A percentile compares a stretch with the other conserved stretches of the same genome.
Evolutionary conservation across 129 eudicot genomes (phyloP).

Genomic region (Daucus carota): DH1_v3.0 NC_030381.2:3566501-3567000

Average conservation of each 20-base stretch:
- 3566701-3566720: conserved; percentile 76
- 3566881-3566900: conserved; percentile 51
- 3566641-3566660: conserved; percentile 88
- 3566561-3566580: too few relatives aligned
- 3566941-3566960: conserved; percentile 83
- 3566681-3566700: conserved; percentile 92
- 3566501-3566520: too few relatives aligned
- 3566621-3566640: conserved; percentile 51
- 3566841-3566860: conserved; percentile 84
- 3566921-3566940: conserved; percentile 67
- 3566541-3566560: too few relatives aligned
- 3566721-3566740: conserved; percentile 90
- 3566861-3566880: conserved; percentile 56
- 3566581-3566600: conserved; percentile 95
- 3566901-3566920: conserved; percentile 62
- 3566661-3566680: conserved; percentile 84
- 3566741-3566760: conserved; percentile 85
- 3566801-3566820: conserved; percentile 96
- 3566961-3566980: conserved; percentile 59
- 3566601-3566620: conserved; percentile 68
- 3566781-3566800: conserved; percentile 99
- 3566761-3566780: conserved; percentile 98
- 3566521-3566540: too few relatives aligned
- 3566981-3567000: background rate
- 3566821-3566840: conserved; percentile 84